phyloP scores from a whole-genome alignment of 1,139 yeast genomes.

The Suhomyces atakaporum region DNA sequence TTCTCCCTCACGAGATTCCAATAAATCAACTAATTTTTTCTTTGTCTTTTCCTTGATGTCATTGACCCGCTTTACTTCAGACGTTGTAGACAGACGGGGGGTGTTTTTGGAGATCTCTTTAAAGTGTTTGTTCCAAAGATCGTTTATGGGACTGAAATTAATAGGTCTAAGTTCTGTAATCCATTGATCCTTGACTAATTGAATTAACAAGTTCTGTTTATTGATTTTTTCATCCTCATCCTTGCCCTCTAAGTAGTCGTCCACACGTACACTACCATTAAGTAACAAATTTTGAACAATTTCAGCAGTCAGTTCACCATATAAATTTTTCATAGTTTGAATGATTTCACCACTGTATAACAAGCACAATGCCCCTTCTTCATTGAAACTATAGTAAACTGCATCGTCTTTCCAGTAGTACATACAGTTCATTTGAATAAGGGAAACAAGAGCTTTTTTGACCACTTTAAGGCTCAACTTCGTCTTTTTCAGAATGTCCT shows the following conservation, averaged over 20 bases:
- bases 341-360: constrained; percentile 80
- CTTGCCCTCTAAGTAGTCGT: constrained; percentile 54
- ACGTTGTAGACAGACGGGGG: constrained; percentile 52
- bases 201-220: constrained; percentile 41
- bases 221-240: constrained; percentile 26
- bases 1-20: constrained; percentile 30
- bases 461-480: constrained; percentile 45
- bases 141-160: constrained; percentile 50
- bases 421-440: constrained; percentile 67
- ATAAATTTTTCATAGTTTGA: constrained; percentile 43
- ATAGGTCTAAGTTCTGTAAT: constrained; percentile 39
- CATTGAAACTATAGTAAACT: constrained; percentile 61
- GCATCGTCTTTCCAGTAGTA: constrained; percentile 49
- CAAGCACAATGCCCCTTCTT: constrained; percentile 62
- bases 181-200: constrained; percentile 60
- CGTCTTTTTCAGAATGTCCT: constrained; percentile 47
- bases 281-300: constrained; percentile 69
- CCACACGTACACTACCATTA: constrained; percentile 64
- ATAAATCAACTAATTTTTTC: constrained; percentile 37
- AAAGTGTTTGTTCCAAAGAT: constrained; percentile 57
- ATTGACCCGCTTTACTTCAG: constrained; percentile 62
- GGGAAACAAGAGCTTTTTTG: constrained; percentile 60
- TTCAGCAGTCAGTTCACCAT: constrained; percentile 58
- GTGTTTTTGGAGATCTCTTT: constrained; percentile 51
- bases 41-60: constrained; percentile 68